Base-by-base conservation (phyloP, 2,329 filamentous ascomycete species). In the Colletotrichum tropicicola region DNA sequence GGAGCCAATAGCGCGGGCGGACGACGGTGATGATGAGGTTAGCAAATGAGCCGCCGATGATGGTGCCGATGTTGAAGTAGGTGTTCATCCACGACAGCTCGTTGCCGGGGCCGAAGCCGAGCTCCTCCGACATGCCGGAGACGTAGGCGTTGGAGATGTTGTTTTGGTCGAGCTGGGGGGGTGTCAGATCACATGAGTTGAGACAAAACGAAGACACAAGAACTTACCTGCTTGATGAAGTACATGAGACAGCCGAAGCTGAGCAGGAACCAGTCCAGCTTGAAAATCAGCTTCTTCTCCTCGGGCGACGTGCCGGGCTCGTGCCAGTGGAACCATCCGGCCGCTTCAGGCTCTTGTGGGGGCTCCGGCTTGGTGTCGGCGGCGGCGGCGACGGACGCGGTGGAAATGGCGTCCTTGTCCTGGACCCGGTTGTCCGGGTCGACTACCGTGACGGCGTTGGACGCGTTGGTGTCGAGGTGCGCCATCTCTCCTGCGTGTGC, bases 111-210 rank as follows among this genome's bases (percentile, higher is more conserved):
- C 78, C 74, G 69, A 85, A 77, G 30, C 74, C 66, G 4, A 87
- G 76, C 45, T 85, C 77, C 60, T 84, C 77, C 52, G 75, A 67
- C 82, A 84, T 82, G 66, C 83, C 79, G 25, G 79, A 78, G 21
- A 82, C 75, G 58, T 83, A 85, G 3, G 83, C 83, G 68, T 85
- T 84, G 62, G 78, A 78, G 44, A 85, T 72, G 60, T 83, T 82
- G 63, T 77, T 79, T 41, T 77, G 75, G 66, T 84, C 82, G 9
- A 84, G 76, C 70, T 73, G 23, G 0, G 2, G 17, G n/a, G 39
- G 1, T 7, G 7, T 43, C 5, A n/a, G 32, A 15, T 15, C 4
- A 15, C 10, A 5, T 15, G 21, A 12, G 9, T 3, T 3, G 19
- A 7, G 13, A 12, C 17, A 6, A 12, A 9, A 13, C 27, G 44